Percentiles rank a stretch among this genome's conserved stretches.
Evolutionary conservation across 139 green algal species (phyloP).

Genomic region (Eudorina sp.): DNA sequence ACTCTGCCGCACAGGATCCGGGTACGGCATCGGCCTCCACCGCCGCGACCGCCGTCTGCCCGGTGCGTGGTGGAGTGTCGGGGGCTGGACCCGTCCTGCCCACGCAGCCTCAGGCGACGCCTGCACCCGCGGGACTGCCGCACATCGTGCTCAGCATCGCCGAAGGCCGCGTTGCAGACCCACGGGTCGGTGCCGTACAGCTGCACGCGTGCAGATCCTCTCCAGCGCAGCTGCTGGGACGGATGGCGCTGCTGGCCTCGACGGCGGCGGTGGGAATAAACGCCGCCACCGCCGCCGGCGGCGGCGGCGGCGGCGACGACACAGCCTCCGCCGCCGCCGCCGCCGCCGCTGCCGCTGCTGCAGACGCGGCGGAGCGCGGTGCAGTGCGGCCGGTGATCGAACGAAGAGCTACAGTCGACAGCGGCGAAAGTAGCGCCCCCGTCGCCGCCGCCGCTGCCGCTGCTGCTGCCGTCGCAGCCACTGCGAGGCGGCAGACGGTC

Average conservation of each 20-base stretch:
- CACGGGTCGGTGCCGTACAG: not conserved
- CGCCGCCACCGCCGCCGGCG: not conserved
- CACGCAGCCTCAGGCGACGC: not conserved
- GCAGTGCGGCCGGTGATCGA: not conserved
- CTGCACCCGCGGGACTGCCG: not conserved
- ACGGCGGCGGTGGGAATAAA: not conserved
- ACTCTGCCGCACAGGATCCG: not conserved
- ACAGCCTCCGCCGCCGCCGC: not conserved
- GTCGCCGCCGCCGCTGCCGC: too few relatives aligned
- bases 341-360: not conserved
- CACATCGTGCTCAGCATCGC: not conserved
- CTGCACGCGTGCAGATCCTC: not conserved
- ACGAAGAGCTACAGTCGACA: not conserved
- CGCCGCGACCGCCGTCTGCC: too few relatives aligned
- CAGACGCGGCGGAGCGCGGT: not conserved
- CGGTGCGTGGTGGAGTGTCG: too few relatives aligned
- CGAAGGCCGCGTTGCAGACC: not conserved
- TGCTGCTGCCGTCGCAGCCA: not conserved
- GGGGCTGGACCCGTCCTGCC: too few relatives aligned
- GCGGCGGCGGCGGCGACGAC: not conserved
- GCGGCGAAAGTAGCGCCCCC: too few relatives aligned
- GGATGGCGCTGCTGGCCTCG: not conserved
- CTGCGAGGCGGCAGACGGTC: too few relatives aligned
- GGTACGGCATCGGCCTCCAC: too few relatives aligned
- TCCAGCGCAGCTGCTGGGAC: constrained; percentile 12